These are phyloP conservation scores for Blastobotrys americana DNA, from an alignment of 805 yeast genomes.

Conservation along the genomic window DNA sequence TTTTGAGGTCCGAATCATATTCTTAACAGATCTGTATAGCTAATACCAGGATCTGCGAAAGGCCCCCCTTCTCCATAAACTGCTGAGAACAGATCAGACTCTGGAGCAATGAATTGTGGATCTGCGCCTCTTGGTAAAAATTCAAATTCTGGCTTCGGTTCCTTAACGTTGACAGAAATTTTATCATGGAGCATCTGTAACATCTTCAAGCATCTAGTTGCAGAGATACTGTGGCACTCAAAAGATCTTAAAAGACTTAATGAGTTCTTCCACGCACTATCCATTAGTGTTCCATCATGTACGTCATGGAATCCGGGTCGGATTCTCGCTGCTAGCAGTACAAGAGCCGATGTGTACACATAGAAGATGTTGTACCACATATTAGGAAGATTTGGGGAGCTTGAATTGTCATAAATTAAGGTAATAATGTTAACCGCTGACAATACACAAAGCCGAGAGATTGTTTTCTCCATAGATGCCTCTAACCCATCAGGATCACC, in stretches of 20 bases:
- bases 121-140: conserved; percentile 4
- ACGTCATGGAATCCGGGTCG: conserved; percentile 17
- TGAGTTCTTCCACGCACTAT: conserved; percentile 11
- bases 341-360: conserved; percentile 22
- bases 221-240: conserved; percentile 6
- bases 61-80: neutral
- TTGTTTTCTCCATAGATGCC: conserved; percentile 8
- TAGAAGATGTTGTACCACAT: conserved; percentile 25
- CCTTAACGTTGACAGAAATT: conserved; percentile 3
- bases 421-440: conserved; percentile 15
- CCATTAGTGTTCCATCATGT: conserved; percentile 9
- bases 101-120: neutral
- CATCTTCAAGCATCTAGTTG: conserved; percentile 11
- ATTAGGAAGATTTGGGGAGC: conserved; percentile 17
- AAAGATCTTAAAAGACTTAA: conserved; percentile 7
- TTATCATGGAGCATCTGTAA: conserved; percentile 12
- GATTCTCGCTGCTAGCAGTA: conserved; percentile 23
- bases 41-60: neutral
- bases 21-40: neutral
- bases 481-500: conserved; percentile 5
- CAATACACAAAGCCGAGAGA: conserved; percentile 13
- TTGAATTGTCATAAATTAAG: conserved; percentile 9
- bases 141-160: conserved; percentile 8
- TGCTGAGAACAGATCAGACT: neutral
- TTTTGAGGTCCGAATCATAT: no score